phyloP scores from a whole-genome alignment of 1,284 basidiomycete species.

The Leccinum pallidistipes region DNA sequence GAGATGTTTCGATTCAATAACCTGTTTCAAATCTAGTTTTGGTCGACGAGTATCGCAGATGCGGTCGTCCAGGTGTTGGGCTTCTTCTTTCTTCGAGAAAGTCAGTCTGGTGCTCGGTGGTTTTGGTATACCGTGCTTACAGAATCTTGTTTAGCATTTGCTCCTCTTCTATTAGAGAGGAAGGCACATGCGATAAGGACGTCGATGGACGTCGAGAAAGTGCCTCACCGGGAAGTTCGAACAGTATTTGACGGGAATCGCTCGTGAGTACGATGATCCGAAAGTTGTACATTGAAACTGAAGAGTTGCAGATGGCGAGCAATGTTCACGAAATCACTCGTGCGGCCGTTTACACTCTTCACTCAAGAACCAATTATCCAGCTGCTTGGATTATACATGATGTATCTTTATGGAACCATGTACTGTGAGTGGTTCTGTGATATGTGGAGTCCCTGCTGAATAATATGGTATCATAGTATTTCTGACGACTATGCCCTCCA shows the following conservation, averaged over 20 bases:
- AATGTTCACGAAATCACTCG: constrained; percentile 38
- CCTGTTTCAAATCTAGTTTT: constrained; percentile 45
- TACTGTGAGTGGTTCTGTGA: constrained; percentile 44
- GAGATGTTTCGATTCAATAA: background rate
- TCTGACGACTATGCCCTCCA: constrained; percentile 63
- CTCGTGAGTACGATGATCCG: constrained; percentile 36
- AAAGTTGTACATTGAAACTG: background rate
- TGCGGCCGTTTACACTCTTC: constrained; percentile 51
- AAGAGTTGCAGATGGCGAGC: constrained; percentile 36
- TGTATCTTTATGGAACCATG: constrained; percentile 51
- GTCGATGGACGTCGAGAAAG: constrained; percentile 46
- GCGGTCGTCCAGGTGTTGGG: constrained; percentile 52
- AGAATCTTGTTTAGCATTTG: constrained; percentile 46
- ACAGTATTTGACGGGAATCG: constrained; percentile 47
- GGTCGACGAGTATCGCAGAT: constrained; percentile 58
- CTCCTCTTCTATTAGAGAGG: constrained; percentile 58
- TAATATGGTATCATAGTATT: constrained; percentile 43
- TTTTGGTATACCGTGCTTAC: background rate
- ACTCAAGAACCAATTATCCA: constrained; percentile 49
- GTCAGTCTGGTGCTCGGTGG: constrained; percentile 33
- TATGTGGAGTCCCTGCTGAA: constrained; percentile 2
- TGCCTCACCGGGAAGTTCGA: constrained; percentile 34
- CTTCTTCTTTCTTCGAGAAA: constrained; percentile 62
- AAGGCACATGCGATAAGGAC: constrained; percentile 56
- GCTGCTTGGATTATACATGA: constrained; percentile 48